Conservation (phyloP, 768 basidiomycete genomes). For the Boletus rubescentipes region DNA sequence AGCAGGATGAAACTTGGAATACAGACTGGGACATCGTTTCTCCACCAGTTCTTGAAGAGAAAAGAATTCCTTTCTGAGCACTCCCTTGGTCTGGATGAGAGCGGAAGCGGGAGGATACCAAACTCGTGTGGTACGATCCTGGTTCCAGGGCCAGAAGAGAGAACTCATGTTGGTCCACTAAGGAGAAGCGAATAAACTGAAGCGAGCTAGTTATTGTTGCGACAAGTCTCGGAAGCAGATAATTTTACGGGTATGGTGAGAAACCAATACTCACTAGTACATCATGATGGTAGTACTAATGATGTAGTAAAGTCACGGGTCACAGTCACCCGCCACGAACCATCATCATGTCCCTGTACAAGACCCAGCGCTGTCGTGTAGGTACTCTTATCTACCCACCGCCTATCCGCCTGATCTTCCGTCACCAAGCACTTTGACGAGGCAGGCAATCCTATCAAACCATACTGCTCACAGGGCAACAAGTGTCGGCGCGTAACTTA, state of each 20-base stretch:
- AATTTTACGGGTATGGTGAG: too few relatives aligned
- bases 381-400: constrained; percentile 19
- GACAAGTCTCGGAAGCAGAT: constrained; percentile 7
- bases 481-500: constrained; percentile 45
- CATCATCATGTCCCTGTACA: constrained; percentile 37
- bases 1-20: constrained; percentile 27
- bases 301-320: constrained; percentile 13
- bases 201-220: neutral
- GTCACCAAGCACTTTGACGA: constrained; percentile 47
- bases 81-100: constrained; percentile 17
- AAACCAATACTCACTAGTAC: too few relatives aligned
- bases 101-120: constrained; percentile 22
- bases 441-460: constrained; percentile 40
- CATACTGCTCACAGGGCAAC: constrained; percentile 47
- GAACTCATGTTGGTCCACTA: constrained; percentile 16
- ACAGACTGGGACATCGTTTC: constrained; percentile 29
- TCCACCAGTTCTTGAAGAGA: constrained; percentile 33
- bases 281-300: too few relatives aligned
- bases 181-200: neutral
- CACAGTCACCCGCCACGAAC: constrained; percentile 20
- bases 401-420: constrained; percentile 14
- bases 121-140: constrained; percentile 17
- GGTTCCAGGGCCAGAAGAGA: constrained; percentile 15
- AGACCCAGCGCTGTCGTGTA: constrained; percentile 50
- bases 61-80: constrained; percentile 8